Conservation (phyloP, 2,329 filamentous ascomycete species). For the Xylaria sp. region DNA sequence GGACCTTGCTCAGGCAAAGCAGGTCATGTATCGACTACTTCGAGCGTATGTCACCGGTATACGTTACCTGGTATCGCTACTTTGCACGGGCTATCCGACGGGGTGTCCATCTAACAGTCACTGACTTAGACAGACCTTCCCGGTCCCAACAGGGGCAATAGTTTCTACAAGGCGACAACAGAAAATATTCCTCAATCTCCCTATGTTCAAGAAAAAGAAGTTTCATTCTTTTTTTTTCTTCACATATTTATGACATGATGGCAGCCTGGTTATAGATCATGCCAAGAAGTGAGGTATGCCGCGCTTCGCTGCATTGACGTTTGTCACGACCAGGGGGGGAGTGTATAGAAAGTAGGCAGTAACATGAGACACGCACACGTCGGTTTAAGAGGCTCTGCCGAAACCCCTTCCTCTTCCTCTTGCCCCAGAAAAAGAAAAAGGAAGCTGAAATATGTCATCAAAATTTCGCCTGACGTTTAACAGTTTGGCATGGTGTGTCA, state of each 20-base stretch:
- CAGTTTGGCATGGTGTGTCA: constrained; percentile 6
- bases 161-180: neutral
- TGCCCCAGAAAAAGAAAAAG: too few relatives aligned
- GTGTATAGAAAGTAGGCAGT: neutral
- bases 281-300: neutral
- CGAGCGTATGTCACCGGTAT: neutral
- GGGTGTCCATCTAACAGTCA: too few relatives aligned
- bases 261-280: neutral
- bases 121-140: too few relatives aligned
- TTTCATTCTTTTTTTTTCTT: too few relatives aligned
- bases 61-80: neutral
- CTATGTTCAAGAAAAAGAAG: neutral
- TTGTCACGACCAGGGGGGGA: neutral
- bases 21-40: neutral
- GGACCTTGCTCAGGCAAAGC: neutral
- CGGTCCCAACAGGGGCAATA: neutral
- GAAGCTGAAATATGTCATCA: neutral
- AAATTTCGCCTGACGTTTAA: neutral
- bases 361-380: neutral
- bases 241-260: too few relatives aligned
- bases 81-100: neutral
- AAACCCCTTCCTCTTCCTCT: neutral
- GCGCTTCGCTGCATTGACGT: neutral
- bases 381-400: neutral
- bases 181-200: neutral